Conservation (phyloP, 805 yeast genomes). For the Wickerhamomyces alni region DNA sequence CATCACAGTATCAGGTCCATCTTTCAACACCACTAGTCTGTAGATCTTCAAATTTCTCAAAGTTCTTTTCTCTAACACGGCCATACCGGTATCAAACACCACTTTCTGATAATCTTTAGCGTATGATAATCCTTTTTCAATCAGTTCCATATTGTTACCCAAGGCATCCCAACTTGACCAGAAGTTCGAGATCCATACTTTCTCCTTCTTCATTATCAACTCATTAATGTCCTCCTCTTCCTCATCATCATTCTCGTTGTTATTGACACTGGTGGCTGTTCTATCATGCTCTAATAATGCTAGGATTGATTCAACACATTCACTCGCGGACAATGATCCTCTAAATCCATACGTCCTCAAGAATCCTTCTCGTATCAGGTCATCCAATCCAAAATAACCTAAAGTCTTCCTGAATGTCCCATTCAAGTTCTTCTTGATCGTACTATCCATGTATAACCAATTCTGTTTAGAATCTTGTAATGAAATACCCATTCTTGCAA, state of each 20-base stretch:
- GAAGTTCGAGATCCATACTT: slow-evolving; percentile 69
- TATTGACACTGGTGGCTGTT: slow-evolving; percentile 3
- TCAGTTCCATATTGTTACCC: slow-evolving; percentile 42
- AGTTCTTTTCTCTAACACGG: slow-evolving; percentile 77
- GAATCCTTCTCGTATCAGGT: slow-evolving; percentile 80
- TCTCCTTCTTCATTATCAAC: slow-evolving; percentile 39
- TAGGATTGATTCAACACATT: slow-evolving; percentile 81
- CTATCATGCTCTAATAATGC: slow-evolving; percentile 75
- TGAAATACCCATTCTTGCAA: slow-evolving; percentile 95
- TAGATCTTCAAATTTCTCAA: slow-evolving; percentile 76
- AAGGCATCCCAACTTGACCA: slow-evolving; percentile 67
- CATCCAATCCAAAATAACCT: slow-evolving; percentile 74
- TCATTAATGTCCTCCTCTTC: slow-evolving; percentile 26
- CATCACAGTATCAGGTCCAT: slow-evolving; percentile 74
- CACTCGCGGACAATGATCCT: slow-evolving; percentile 87
- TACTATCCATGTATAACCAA: slow-evolving; percentile 86
- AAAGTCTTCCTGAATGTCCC: slow-evolving; percentile 63
- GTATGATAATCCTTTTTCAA: slow-evolving; percentile 66
- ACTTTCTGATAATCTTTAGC: slow-evolving; percentile 83
- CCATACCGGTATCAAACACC: slow-evolving; percentile 82
- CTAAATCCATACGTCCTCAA: slow-evolving; percentile 80
- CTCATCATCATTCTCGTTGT: slow-evolving; percentile 11
- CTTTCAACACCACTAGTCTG: slow-evolving; percentile 82
- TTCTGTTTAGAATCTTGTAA: slow-evolving; percentile 82
- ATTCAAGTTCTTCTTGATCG: slow-evolving; percentile 67